These are phyloP conservation scores for Mycosphaerelloides madeirae DNA, from an alignment of 2,329 filamentous ascomycete genomes.

Conservation along the genomic window DNA sequence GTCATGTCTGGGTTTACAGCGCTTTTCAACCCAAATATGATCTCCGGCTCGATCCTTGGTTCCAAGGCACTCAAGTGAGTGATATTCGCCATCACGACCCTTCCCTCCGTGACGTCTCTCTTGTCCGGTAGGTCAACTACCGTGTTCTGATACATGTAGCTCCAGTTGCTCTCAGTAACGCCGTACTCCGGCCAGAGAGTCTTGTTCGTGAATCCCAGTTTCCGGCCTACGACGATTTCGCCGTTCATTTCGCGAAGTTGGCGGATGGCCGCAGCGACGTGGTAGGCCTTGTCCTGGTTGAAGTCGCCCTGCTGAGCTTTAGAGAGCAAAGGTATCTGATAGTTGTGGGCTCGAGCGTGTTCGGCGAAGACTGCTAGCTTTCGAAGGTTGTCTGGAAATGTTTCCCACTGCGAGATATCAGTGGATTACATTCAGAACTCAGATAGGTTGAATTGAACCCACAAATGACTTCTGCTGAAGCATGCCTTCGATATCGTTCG, in stretches of 20 bases:
- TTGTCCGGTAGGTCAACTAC: slow-evolving; percentile 16
- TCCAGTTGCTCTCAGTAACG: slow-evolving; percentile 16
- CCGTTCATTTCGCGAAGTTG: slow-evolving; percentile 23
- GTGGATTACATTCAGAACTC: too few species aligned
- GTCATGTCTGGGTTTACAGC: slow-evolving; percentile 12
- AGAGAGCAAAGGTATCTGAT: slow-evolving; percentile 21
- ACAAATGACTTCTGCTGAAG: slow-evolving; percentile 15
- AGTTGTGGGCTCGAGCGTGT: slow-evolving; percentile 20
- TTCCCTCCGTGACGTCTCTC: slow-evolving; percentile 13
- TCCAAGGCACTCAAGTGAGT: slow-evolving; percentile 18
- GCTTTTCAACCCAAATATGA: slow-evolving; percentile 17
- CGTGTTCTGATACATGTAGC: slow-evolving; percentile 21
- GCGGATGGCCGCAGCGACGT: slow-evolving; percentile 19
- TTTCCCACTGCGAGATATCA: slow-evolving; percentile 10
- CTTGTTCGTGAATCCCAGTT: slow-evolving; percentile 20
- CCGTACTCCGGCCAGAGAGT: slow-evolving; percentile 19
- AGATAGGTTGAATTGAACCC: too few species aligned
- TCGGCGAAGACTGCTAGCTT: slow-evolving; percentile 22
- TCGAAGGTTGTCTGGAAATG: slow-evolving; percentile 13
- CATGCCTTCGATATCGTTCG: slow-evolving; percentile 21
- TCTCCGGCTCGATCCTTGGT: slow-evolving; percentile 21
- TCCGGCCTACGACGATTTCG: slow-evolving; percentile 17
- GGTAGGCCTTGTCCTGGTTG: slow-evolving; percentile 19
- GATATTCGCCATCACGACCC: slow-evolving; percentile 16
- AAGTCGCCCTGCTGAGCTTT: slow-evolving; percentile 18